Evolutionary conservation across 495 filamentous ascomycete species (phyloP), one percentile per base, ranked within the genome.

Genomic region (Annulohypoxylon nitens): DNA sequence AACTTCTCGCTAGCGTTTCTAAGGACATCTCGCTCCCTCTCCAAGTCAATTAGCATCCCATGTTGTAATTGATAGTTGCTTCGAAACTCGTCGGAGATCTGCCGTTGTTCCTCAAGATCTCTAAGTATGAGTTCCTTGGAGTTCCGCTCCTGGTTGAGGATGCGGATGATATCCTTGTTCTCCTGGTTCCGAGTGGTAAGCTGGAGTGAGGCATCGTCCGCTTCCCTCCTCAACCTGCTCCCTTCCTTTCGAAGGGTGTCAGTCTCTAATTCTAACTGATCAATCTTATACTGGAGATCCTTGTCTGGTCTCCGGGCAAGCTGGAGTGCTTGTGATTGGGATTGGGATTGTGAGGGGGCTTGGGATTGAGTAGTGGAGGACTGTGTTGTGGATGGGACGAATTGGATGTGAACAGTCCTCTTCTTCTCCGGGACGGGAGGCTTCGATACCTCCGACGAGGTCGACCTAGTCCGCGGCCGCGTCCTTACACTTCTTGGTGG

Each of bases 81-180:
- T 20, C 81, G 79, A 67, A 81, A 78, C 72, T 84, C 81, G 61
- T 84, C 83, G 18, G 82, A 74, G 45, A 84, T 74, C 57, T 78
- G 75, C 59, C 77, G 78, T 67, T 84, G 82, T 72, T 81, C 76
- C 53, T 84, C 76, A 18, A 84, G 75, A 55, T 83, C 74, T 74
- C 80, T 48, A 61, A 73, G 58, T 69, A 80, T 75, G 37, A 78
- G 73, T 23, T 76, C 75, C 53, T 77, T 78, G 45, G 69, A 65
- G 54, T 74, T 71, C 12, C 78, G 77, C 51, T 80, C 78, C 14
- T 62, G 61, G 64, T 71, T 65, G 4, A 78, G 61, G 11, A 53
- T 66, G 30, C 73, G 76, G 37, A 71, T 64, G 3, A 79, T 71
- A 41, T 78, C 74, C 53, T 67, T 75, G 54, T 78, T 77, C 72